A percentile compares a stretch with the other conserved stretches of the same genome.
phyloP scores from a whole-genome alignment of 1,139 yeast species.

The Candida sojae region DNA sequence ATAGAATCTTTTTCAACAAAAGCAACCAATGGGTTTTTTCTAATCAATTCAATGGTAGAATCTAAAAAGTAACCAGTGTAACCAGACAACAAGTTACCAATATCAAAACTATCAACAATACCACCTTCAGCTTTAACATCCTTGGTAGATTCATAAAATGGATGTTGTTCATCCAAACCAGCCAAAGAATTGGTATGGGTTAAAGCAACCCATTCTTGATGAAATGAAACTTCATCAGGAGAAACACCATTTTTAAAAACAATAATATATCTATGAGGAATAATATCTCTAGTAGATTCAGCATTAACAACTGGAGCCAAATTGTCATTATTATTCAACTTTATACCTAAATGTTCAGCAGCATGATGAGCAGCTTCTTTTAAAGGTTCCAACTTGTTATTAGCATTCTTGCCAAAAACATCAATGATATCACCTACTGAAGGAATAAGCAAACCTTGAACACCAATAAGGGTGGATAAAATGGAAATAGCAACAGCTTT shows the following conservation, averaged over 20 bases:
- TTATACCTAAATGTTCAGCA: constrained; percentile 16
- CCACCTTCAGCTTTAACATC: constrained; percentile 51
- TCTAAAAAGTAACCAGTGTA: constrained; percentile 36
- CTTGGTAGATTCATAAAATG: constrained; percentile 37
- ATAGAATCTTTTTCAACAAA: constrained; percentile 40
- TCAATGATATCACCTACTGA: constrained; percentile 45
- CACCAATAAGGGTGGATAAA: constrained; percentile 60
- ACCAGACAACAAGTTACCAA: constrained; percentile 30
- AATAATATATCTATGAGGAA: constrained; percentile 78
- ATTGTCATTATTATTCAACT: constrained; percentile 22
- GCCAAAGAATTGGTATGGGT: constrained; percentile 40
- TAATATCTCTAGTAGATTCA: constrained; percentile 45
- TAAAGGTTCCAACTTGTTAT: constrained; percentile 10
- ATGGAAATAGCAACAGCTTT: constrained; percentile 52
- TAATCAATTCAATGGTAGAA: constrained; percentile 26
- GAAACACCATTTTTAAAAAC: constrained; percentile 68
- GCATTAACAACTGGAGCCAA: constrained; percentile 46
- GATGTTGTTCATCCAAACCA: constrained; percentile 28
- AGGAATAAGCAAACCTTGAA: constrained; percentile 69
- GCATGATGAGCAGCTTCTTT: constrained; percentile 16
- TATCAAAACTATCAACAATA: constrained; percentile 43
- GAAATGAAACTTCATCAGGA: constrained; percentile 55
- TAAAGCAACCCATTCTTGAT: constrained; percentile 59
- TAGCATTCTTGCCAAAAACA: constrained; percentile 22
- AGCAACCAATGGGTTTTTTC: constrained; percentile 29